Evolutionary conservation across 2,329 filamentous ascomycete genomes (phyloP).

Genomic region (Stagonosporopsis tanaceti): DNA sequence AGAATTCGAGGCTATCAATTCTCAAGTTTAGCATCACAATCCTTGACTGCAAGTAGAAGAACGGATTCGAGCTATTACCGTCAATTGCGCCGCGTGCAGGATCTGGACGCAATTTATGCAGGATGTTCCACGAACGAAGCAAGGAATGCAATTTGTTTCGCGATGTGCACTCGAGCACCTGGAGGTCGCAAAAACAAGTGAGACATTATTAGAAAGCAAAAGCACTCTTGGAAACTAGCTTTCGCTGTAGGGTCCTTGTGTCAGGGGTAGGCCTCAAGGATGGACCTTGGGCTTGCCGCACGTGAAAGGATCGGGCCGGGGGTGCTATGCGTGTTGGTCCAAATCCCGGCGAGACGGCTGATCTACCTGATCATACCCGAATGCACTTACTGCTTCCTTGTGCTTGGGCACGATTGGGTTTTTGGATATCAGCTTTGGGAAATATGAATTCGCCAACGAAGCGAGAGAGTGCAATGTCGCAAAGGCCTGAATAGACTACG

Average conservation of each 20-base stretch:
- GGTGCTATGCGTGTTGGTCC: conserved; percentile 11
- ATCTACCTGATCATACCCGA: conserved; percentile 16
- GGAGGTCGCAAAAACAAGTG: conserved; percentile 11
- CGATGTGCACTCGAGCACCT: conserved; percentile 10
- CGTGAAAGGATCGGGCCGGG: conserved; percentile 22
- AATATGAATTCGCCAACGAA: conserved; percentile 1
- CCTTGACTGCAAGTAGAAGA: not conserved
- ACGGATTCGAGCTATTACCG: conserved; percentile 4
- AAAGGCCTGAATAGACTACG: conserved; percentile 10
- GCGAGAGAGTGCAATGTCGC: conserved; percentile 7
- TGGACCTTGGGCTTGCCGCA: conserved; percentile 17
- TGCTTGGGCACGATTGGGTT: conserved; percentile 12
- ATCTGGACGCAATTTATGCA: conserved; percentile 10
- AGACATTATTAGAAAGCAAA: conserved; percentile 19
- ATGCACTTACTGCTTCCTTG: conserved; percentile 10
- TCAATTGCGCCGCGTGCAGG: conserved; percentile 5
- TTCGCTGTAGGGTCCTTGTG: conserved; percentile 3
- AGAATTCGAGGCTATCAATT: not conserved
- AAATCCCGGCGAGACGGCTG: conserved; percentile 18
- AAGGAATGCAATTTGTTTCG: conserved; percentile 18
- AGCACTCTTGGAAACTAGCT: conserved; percentile 6
- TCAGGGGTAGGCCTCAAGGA: conserved; percentile 13
- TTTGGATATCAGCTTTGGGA: not conserved
- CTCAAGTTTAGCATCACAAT: not conserved
- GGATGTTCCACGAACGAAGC: conserved; percentile 15